Percentiles rank a stretch among this genome's conserved stretches.
phyloP scores from a whole-genome alignment of 1,284 basidiomycete species.

The Omphalotus olearius region DNA sequence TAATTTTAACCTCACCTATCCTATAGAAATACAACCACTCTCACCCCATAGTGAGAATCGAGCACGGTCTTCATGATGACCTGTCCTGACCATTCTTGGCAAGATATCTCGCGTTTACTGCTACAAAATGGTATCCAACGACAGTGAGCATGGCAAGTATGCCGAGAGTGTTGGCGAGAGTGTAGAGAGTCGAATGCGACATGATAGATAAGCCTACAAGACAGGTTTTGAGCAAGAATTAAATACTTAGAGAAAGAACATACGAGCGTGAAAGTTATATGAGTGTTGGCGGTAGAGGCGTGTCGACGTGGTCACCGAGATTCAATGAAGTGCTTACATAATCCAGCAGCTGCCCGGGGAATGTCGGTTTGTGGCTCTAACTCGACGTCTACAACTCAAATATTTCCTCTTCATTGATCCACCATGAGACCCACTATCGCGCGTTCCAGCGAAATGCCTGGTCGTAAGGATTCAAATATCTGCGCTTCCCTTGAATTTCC shows the following conservation, averaged over 20 bases:
- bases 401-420: constrained; percentile 1
- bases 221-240: too few species aligned
- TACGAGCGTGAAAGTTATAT: constrained; percentile 4
- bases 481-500: constrained; percentile 2
- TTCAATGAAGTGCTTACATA: neutral
- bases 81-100: constrained; percentile 13
- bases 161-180: constrained; percentile 80
- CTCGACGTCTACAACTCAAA: neutral
- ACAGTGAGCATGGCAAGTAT: constrained; percentile 80
- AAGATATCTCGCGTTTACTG: constrained; percentile 69
- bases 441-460: constrained; percentile 72
- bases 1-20: neutral
- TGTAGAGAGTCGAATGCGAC: constrained; percentile 74
- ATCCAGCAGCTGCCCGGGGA: constrained; percentile 1
- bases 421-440: constrained; percentile 69
- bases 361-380: neutral
- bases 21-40: too few species aligned
- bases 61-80: neutral
- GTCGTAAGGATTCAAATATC: constrained; percentile 44
- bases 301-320: neutral
- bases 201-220: constrained; percentile 48
- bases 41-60: too few species aligned
- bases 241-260: constrained; percentile 4
- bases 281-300: neutral
- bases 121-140: constrained; percentile 83